A percentile compares a stretch with the other conserved stretches of the same genome.
phyloP scores from a whole-genome alignment of 805 yeast genomes.

The Ogataea corticis region DNA sequence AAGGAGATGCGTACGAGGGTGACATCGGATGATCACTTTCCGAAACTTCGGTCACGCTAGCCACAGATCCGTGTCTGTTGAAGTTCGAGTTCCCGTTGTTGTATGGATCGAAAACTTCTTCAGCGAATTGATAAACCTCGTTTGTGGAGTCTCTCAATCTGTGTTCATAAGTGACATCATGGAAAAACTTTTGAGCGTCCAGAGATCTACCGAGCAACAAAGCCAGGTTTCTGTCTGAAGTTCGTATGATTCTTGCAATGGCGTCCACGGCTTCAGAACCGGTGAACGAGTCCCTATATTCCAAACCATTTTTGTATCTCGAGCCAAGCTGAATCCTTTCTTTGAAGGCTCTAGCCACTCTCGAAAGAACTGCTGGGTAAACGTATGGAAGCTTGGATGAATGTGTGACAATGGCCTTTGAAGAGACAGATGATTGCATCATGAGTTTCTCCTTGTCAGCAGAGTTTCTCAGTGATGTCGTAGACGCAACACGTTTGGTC shows the following conservation, averaged over 20 bases:
- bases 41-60: slow-evolving; percentile 24
- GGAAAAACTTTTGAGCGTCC: slow-evolving; percentile 92
- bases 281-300: slow-evolving; percentile 89
- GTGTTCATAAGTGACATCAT: slow-evolving; percentile 94
- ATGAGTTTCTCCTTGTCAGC: slow-evolving; percentile 33
- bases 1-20: slow-evolving; percentile 19
- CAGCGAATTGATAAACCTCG: slow-evolving; percentile 85
- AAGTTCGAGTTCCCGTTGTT: slow-evolving; percentile 18
- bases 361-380: slow-evolving; percentile 86
- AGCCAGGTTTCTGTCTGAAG: slow-evolving; percentile 90
- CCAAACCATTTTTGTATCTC: slow-evolving; percentile 84
- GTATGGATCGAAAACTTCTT: slow-evolving; percentile 41
- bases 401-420: slow-evolving; percentile 50
- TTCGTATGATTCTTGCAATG: slow-evolving; percentile 81
- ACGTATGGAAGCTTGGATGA: slow-evolving; percentile 62
- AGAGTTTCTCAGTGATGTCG: slow-evolving; percentile 32
- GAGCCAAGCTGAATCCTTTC: slow-evolving; percentile 71
- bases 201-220: slow-evolving; percentile 84
- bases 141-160: slow-evolving; percentile 81
- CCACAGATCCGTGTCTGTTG: slow-evolving; percentile 30
- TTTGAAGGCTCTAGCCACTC: slow-evolving; percentile 77
- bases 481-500: slow-evolving; percentile 40
- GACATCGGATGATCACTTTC: slow-evolving; percentile 18
- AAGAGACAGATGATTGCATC: slow-evolving; percentile 33
- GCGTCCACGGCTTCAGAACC: slow-evolving; percentile 93